Conservation (phyloP, 129 eudicot genomes). For the Smallanthus sonchifolius region DNA sequence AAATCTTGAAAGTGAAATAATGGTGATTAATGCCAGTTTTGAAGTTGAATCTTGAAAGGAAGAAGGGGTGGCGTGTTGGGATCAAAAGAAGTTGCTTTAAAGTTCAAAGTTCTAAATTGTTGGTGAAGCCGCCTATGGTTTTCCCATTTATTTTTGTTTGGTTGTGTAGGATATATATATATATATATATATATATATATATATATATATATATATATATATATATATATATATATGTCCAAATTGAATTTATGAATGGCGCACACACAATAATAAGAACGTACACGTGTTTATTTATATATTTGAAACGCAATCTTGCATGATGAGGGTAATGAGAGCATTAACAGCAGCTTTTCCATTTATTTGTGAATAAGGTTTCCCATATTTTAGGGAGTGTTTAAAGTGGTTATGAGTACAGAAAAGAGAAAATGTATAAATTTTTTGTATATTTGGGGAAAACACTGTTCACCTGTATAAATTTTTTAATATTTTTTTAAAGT, state of each 20-base stretch:
- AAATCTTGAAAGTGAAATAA: background rate
- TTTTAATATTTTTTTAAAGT: too few relatives aligned
- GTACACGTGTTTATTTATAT: background rate
- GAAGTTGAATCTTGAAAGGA: constrained; percentile 14
- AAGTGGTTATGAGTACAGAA: too few relatives aligned
- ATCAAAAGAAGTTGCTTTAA: constrained; percentile 21
- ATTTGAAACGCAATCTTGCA: background rate
- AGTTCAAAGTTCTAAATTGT: constrained; percentile 20
- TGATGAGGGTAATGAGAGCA: too few relatives aligned
- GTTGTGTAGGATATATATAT: background rate
- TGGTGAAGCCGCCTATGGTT: constrained; percentile 17
- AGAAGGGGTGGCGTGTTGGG: constrained; percentile 27
- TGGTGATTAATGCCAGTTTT: background rate
- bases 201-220: too few relatives aligned
- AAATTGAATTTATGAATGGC: background rate
- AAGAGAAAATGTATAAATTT: too few relatives aligned
- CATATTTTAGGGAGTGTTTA: too few relatives aligned
- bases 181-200: too few relatives aligned
- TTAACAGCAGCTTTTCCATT: too few relatives aligned
- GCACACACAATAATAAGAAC: constrained; percentile 6
- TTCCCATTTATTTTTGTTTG: background rate
- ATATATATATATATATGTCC: too few relatives aligned
- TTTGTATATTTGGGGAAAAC: too few relatives aligned
- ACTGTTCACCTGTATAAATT: too few relatives aligned
- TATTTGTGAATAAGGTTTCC: too few relatives aligned